Evolutionary conservation across 2,329 filamentous ascomycete genomes (phyloP).

Genomic region (Paraphoma sp.): DNA sequence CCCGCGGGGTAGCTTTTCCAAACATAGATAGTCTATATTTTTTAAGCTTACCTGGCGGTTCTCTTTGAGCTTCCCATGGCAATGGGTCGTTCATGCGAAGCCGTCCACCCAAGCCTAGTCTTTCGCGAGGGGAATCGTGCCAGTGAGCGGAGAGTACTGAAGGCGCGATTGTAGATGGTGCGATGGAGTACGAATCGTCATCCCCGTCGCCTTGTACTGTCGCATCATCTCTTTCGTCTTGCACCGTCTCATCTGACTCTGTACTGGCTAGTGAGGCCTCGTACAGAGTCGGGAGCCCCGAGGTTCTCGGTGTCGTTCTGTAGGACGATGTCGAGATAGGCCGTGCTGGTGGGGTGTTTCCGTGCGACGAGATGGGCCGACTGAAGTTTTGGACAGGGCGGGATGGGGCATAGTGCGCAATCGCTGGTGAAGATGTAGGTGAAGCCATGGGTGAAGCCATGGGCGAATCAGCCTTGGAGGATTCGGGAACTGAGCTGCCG

Average conservation of each 20-base stretch:
- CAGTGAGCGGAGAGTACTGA: conserved; percentile 46
- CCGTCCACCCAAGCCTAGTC: conserved; percentile 44
- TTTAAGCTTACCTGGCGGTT: conserved; percentile 34
- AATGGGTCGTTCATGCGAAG: conserved; percentile 40
- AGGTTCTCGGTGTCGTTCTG: conserved; percentile 16
- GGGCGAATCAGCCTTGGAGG: conserved; percentile 13
- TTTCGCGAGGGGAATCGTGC: conserved; percentile 44
- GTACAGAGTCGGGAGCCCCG: conserved; percentile 41
- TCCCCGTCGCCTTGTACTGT: conserved; percentile 15
- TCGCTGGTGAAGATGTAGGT: neutral
- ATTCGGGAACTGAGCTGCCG: conserved; percentile 8
- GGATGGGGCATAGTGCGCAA: conserved; percentile 21
- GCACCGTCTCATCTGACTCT: conserved; percentile 20
- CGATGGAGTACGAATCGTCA: conserved; percentile 31
- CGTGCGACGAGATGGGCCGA: conserved; percentile 19
- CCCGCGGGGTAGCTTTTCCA: conserved; percentile 11
- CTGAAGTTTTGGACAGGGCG: conserved; percentile 33
- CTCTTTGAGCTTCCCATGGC: conserved; percentile 38
- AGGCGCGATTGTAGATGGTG: conserved; percentile 39
- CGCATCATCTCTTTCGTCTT: conserved; percentile 14
- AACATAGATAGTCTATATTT: conserved; percentile 38
- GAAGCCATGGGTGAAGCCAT: conserved; percentile 8
- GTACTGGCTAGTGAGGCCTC: conserved; percentile 38
- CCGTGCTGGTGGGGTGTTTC: conserved; percentile 11
- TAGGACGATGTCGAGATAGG: conserved; percentile 15